Percentiles rank a stretch among this genome's conserved stretches.
phyloP scores from a whole-genome alignment of 257 asterid genomes.

The Nicotiana knightiana region DNA sequence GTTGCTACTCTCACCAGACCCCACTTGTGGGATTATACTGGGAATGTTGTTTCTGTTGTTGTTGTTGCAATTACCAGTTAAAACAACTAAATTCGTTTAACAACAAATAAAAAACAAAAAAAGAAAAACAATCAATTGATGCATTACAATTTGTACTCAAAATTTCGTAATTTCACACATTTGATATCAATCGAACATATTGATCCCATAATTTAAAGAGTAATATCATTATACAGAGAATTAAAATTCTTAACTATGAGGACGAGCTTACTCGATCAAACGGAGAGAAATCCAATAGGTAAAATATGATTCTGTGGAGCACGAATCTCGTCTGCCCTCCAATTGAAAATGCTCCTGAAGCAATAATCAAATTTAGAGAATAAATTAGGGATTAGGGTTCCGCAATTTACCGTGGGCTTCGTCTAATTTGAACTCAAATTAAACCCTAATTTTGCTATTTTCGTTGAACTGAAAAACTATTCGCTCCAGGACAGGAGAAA shows the following conservation, averaged over 20 bases:
- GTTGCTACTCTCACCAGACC: no score
- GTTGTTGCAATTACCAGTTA: not conserved
- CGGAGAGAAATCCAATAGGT: not conserved
- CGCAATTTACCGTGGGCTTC: not conserved
- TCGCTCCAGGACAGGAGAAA: not conserved
- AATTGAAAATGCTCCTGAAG: not conserved
- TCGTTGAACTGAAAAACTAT: not conserved
- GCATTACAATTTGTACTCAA: not conserved
- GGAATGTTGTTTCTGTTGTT: no score
- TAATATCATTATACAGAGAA: not conserved
- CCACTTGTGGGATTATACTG: no score
- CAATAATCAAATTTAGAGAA: not conserved
- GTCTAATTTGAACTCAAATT: not conserved
- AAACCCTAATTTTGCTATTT: slow-evolving; percentile 4
- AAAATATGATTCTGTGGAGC: not conserved
- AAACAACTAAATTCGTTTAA: not conserved
- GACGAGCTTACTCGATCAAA: slow-evolving; percentile 9
- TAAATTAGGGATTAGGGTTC: not conserved
- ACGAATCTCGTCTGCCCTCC: not conserved
- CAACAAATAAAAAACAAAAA: not conserved
- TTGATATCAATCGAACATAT: not conserved
- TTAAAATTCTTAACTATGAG: not conserved
- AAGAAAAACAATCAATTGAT: not conserved
- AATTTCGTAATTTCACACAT: not conserved
- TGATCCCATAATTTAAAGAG: not conserved